These are phyloP conservation scores for Trichosporon ovoides DNA, from an alignment of 1,284 basidiomycete genomes.

Conservation along the genomic window DNA sequence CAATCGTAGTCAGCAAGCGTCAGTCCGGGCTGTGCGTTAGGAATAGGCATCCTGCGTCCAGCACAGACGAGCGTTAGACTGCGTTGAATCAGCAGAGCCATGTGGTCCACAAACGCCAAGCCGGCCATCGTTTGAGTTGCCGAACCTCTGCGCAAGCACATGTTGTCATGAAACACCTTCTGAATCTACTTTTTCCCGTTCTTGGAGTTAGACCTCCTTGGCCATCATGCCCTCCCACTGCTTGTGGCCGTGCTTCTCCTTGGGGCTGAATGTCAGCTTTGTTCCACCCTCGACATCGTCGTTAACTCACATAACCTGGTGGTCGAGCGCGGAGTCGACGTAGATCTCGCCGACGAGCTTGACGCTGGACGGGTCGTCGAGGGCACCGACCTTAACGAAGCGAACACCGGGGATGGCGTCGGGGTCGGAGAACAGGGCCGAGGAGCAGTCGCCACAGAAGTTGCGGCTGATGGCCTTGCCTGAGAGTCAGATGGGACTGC, in stretches of 20 bases:
- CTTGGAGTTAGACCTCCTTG: constrained; percentile 14
- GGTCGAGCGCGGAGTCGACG: constrained; percentile 10
- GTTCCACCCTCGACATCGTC: background rate
- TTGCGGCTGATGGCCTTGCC: constrained; percentile 24
- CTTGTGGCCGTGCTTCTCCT: constrained; percentile 13
- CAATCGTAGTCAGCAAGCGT: too few relatives aligned
- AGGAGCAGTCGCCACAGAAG: constrained; percentile 32
- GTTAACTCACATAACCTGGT: background rate
- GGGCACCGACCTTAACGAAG: constrained; percentile 18
- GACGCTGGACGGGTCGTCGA: constrained; percentile 12
- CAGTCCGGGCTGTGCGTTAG: too few relatives aligned
- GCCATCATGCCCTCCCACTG: constrained; percentile 21
- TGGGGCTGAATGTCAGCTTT: background rate
- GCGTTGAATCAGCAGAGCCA: too few relatives aligned
- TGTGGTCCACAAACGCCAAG: too few relatives aligned
- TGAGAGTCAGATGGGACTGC: background rate
- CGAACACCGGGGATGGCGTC: constrained; percentile 13
- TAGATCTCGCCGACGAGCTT: constrained; percentile 18
- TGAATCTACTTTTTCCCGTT: too few relatives aligned
- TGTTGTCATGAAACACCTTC: too few relatives aligned
- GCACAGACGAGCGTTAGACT: too few relatives aligned
- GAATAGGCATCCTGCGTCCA: too few relatives aligned
- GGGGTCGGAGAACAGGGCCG: constrained; percentile 20
- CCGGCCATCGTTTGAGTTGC: too few relatives aligned
- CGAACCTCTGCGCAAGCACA: too few relatives aligned